phyloP scores from a whole-genome alignment of 192 early-diverging fungal species.

The Entomortierella beljakovae region DNA sequence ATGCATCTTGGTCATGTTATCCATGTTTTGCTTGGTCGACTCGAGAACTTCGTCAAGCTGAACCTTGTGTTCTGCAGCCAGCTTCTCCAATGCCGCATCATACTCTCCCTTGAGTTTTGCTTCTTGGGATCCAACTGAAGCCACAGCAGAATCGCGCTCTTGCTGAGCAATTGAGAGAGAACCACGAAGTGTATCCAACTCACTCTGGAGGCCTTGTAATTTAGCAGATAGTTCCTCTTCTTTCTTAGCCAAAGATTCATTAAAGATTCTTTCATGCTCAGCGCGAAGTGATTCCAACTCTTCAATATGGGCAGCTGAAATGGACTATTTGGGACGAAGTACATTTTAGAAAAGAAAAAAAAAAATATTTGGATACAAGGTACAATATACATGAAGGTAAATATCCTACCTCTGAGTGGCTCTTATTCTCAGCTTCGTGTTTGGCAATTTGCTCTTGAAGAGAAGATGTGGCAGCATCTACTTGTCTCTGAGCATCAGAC shows the following conservation, averaged over 20 bases:
- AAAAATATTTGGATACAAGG: background rate
- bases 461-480: conserved; percentile 26
- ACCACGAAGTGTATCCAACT: conserved; percentile 21
- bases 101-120: conserved; percentile 29
- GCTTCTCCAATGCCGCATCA: conserved; percentile 2
- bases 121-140: conserved; percentile 20
- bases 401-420: conserved; percentile 20
- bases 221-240: conserved; percentile 22
- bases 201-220: conserved; percentile 20
- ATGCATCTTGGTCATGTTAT: conserved; percentile 51
- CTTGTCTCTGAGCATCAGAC: conserved; percentile 20
- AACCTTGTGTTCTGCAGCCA: conserved; percentile 25
- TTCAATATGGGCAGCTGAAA: conserved; percentile 14
- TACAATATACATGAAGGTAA: too few relatives aligned
- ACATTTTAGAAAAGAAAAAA: background rate
- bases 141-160: conserved; percentile 35
- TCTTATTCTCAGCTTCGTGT: conserved; percentile 33
- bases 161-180: conserved; percentile 8
- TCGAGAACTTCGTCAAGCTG: conserved; percentile 28
- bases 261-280: conserved; percentile 22
- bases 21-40: conserved; percentile 25
- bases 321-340: conserved; percentile 3
- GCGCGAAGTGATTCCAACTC: conserved; percentile 28
- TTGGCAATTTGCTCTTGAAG: conserved; percentile 42
- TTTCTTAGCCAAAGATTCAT: conserved; percentile 25